Percentiles rank a stretch among this genome's conserved stretches.
These are phyloP conservation scores for Penicillium atrosanguineum DNA, from an alignment of 495 filamentous ascomycete genomes.

Conservation along the genomic window DNA sequence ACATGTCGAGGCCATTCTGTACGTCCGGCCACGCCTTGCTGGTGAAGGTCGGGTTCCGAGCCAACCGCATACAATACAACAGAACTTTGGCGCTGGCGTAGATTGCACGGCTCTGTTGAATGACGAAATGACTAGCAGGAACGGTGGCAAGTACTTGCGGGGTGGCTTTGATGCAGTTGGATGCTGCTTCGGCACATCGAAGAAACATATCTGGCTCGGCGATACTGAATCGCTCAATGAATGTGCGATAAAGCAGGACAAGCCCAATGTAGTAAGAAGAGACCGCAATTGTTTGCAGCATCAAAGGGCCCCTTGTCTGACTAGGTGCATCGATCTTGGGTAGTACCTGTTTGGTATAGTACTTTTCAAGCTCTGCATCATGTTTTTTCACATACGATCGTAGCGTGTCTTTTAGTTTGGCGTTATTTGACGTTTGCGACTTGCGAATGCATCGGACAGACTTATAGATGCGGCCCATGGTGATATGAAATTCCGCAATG, in stretches of 20 bases:
- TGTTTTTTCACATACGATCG: conserved; percentile 6
- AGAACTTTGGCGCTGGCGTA: conserved; percentile 8
- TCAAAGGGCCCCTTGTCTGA: neutral
- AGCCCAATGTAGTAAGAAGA: conserved; percentile 12
- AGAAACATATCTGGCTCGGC: conserved; percentile 8
- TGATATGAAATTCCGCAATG: conserved; percentile 10
- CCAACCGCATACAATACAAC: conserved; percentile 13
- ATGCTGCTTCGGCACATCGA: conserved; percentile 12
- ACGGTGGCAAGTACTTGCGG: conserved; percentile 11
- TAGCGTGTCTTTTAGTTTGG: conserved; percentile 4
- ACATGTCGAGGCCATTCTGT: conserved; percentile 9
- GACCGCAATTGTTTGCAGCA: conserved; percentile 9
- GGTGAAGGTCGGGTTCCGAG: conserved; percentile 7
- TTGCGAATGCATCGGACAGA: conserved; percentile 11
- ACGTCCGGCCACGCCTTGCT: conserved; percentile 12
- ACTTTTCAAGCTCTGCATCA: conserved; percentile 10
- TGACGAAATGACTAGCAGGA: conserved; percentile 11
- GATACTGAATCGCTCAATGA: conserved; percentile 6
- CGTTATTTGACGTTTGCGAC: neutral
- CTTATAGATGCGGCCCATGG: conserved; percentile 10
- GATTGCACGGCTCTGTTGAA: conserved; percentile 12
- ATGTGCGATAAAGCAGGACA: conserved; percentile 11
- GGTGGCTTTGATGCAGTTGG: conserved; percentile 12
- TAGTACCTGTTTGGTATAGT: conserved; percentile 9
- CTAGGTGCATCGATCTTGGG: conserved; percentile 1